Evolutionary conservation across 306 rosid species (phyloP).

Genomic region (Arachis stenosperma): DNA sequence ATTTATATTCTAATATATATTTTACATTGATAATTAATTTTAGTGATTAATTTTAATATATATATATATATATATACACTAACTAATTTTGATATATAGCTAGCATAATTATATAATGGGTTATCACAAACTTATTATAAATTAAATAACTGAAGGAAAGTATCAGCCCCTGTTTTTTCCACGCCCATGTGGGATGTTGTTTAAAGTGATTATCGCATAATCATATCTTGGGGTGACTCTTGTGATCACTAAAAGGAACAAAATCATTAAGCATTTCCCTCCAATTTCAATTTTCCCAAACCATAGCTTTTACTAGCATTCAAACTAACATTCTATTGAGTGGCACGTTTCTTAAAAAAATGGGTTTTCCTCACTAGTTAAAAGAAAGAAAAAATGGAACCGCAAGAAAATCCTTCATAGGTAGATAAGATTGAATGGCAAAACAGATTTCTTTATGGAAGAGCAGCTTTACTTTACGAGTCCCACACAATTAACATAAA

Average conservation of each 20-base stretch:
- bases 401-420: too few relatives aligned
- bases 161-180: not conserved
- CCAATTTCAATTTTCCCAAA: constrained; percentile 20
- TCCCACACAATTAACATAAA: constrained; percentile 31
- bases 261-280: not conserved
- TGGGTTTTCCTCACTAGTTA: constrained; percentile 2
- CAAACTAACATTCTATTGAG: constrained; percentile 34
- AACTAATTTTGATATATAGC: too few relatives aligned
- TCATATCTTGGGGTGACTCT: constrained; percentile 35
- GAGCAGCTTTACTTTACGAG: constrained; percentile 5
- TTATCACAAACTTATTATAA: not conserved
- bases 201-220: constrained; percentile 42
- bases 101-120: not conserved
- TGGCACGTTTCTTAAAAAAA: constrained; percentile 35
- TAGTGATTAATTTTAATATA: too few relatives aligned
- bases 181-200: constrained; percentile 43
- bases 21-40: too few relatives aligned
- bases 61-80: too few relatives aligned
- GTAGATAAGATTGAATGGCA: too few relatives aligned
- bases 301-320: constrained; percentile 30
- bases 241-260: constrained; percentile 18
- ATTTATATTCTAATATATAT: too few relatives aligned
- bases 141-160: too few relatives aligned
- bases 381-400: too few relatives aligned
- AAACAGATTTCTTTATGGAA: constrained; percentile 6